Evolutionary conservation across 768 basidiomycete genomes (phyloP).

Genomic region (Russula sp.): DNA sequence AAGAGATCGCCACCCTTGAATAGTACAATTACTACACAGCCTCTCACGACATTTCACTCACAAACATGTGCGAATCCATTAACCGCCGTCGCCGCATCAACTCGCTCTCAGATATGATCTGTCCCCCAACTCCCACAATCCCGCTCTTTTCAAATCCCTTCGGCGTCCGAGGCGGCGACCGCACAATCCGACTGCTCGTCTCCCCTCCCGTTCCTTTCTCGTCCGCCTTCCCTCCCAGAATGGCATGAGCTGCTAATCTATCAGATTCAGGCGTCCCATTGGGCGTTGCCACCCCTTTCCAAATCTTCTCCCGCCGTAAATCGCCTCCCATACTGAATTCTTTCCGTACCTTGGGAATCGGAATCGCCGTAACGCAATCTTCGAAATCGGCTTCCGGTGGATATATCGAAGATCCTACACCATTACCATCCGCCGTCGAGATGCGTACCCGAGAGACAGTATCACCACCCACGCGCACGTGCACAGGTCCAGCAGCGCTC

Average conservation of each 20-base stretch:
- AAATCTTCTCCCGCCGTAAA: conserved; percentile 20
- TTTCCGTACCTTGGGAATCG: conserved; percentile 55
- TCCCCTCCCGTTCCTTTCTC: background rate
- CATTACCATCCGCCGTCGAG: conserved; percentile 19
- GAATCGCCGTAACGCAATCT: conserved; percentile 68
- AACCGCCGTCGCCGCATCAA: conserved; percentile 75
- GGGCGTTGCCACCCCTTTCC: conserved; percentile 16
- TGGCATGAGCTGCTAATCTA: background rate
- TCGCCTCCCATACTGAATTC: conserved; percentile 30
- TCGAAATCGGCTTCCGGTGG: conserved; percentile 62
- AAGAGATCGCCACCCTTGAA: conserved; percentile 19
- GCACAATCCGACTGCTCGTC: background rate
- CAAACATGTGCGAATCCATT: conserved; percentile 68
- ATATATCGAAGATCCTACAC: conserved; percentile 40
- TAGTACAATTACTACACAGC: background rate
- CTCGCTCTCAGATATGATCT: conserved; percentile 74
- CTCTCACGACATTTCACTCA: conserved; percentile 21
- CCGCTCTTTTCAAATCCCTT: conserved; percentile 25
- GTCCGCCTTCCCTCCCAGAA: background rate
- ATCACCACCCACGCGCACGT: background rate
- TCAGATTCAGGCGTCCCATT: conserved; percentile 1
- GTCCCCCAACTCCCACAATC: conserved; percentile 58
- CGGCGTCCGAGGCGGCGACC: conserved; percentile 23
- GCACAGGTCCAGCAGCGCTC: background rate
- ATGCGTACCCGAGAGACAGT: conserved; percentile 18